phyloP scores from a whole-genome alignment of 768 basidiomycete genomes.

The Psilocybe azurescens region DNA sequence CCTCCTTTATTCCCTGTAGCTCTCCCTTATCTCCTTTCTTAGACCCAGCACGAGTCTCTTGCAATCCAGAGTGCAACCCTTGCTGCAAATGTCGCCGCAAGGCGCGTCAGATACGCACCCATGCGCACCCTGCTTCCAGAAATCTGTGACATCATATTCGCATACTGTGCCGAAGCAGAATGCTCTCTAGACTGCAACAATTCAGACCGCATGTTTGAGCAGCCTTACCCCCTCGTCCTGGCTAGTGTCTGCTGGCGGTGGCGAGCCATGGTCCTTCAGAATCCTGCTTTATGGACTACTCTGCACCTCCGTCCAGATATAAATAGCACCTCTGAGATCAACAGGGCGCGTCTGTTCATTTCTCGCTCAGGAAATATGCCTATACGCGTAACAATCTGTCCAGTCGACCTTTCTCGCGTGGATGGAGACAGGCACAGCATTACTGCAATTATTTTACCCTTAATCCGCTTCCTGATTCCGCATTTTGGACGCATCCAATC shows the following conservation, averaged over 20 bases:
- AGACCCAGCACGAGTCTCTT: constrained; percentile 5
- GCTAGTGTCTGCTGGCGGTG: constrained; percentile 27
- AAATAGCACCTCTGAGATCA: neutral
- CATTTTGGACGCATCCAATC: constrained; percentile 21
- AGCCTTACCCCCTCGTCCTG: constrained; percentile 17
- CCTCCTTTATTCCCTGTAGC: neutral
- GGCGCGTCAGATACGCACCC: constrained; percentile 16
- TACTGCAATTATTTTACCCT: constrained; percentile 9
- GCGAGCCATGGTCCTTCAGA: constrained; percentile 23
- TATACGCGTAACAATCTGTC: constrained; percentile 21
- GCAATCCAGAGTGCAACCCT: constrained; percentile 17
- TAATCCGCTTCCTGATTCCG: constrained; percentile 17
- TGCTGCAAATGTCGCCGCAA: constrained; percentile 11
- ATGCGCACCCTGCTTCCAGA: constrained; percentile 26
- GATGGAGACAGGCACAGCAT: constrained; percentile 10
- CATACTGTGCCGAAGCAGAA: constrained; percentile 16
- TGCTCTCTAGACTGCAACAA: constrained; percentile 15
- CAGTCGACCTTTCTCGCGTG: constrained; percentile 1
- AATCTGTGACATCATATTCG: constrained; percentile 25
- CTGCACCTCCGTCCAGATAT: constrained; percentile 20
- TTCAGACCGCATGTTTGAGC: constrained; percentile 1
- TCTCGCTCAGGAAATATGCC: constrained; percentile 22
- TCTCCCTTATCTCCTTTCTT: neutral
- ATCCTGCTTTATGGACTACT: constrained; percentile 24
- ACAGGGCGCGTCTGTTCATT: constrained; percentile 21